phyloP scores from a whole-genome alignment of 139 green algal genomes.

The Chlamydomonas sp. region DNA sequence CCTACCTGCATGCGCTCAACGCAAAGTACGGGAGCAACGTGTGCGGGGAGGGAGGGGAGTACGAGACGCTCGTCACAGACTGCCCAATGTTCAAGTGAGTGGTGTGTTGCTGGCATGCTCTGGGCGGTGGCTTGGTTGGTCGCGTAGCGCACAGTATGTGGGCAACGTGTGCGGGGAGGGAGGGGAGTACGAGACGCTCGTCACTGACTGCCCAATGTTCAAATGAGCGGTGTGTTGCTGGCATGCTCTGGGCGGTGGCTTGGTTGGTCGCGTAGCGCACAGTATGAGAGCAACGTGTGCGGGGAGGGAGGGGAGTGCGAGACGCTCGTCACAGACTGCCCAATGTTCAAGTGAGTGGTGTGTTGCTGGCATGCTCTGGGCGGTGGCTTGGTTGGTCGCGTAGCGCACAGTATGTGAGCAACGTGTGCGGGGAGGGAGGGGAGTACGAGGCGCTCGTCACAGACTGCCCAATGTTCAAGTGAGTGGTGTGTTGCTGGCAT shows the following conservation, averaged over 20 bases:
- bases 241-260: conserved; percentile 54
- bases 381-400: too few relatives aligned
- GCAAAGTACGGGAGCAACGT: conserved; percentile 77
- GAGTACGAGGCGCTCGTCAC: not conserved
- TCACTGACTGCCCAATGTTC: conserved; percentile 85
- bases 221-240: conserved; percentile 55
- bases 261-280: too few relatives aligned
- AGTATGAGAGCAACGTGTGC: too few relatives aligned
- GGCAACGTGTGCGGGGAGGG: conserved; percentile 93
- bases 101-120: conserved; percentile 66
- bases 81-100: conserved; percentile 62
- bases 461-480: not conserved
- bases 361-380: not conserved
- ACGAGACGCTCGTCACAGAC: conserved; percentile 91
- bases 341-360: not conserved
- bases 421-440: not conserved
- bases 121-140: too few relatives aligned
- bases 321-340: not conserved
- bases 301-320: conserved; percentile 1
- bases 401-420: not conserved
- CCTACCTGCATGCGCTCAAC: conserved; percentile 34
- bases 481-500: not conserved
- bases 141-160: conserved; percentile 69
- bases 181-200: conserved; percentile 95
- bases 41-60: conserved; percentile 96